Evolutionary conservation across 345 rosid species (phyloP), one percentile per base, ranked within the genome.

Genomic region (Bruguiera sexangula): DNA sequence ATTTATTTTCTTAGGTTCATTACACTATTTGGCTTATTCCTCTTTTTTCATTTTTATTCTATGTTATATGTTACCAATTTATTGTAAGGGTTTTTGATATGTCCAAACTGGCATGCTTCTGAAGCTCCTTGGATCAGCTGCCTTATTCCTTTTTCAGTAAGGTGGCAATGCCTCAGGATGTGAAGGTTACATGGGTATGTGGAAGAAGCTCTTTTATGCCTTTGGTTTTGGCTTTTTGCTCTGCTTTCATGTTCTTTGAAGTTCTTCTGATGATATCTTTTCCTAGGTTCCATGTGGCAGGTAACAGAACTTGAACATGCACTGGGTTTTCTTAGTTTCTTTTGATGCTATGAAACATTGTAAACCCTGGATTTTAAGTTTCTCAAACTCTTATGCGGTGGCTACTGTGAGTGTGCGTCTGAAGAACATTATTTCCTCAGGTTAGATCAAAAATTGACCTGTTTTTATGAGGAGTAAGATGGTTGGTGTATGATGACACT

Each of bases 271-370:
- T 75, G 75, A 73, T 69, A 32, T 63, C 50, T 56, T 32, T 78
- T 76, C 68, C 72, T 56, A 85, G 85, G 69, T 78, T 72, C 72
- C 58, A 65, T 66, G 70, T 83, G 85, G 75, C 89, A 83, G 86
- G 83, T 77, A 56, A 67, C 60, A 62, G 70, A 73, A 69, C 70
- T 61, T 58, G 1, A 68, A 39, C 27, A 36, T 54, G 10, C 70
- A 24, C 58, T 79, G 39, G 70, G 52, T 70, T 64, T 71, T 60
- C 55, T 37, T 65, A 22, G 71, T 65, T 2, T 52, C 43, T 54
- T 11, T 53, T 21, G 56, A 21, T 18, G 31, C 63, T n/a, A 24
- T 26, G 18, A 3, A 32, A 51, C 11, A 22, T 58, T 26, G 46
- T 22, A 2, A 3, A n/a, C 13, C 24, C 2, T 54, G 5, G 16